These are phyloP conservation scores for Xylaria sp. DNA, from an alignment of 2,329 filamentous ascomycete species.

Conservation along the genomic window DNA sequence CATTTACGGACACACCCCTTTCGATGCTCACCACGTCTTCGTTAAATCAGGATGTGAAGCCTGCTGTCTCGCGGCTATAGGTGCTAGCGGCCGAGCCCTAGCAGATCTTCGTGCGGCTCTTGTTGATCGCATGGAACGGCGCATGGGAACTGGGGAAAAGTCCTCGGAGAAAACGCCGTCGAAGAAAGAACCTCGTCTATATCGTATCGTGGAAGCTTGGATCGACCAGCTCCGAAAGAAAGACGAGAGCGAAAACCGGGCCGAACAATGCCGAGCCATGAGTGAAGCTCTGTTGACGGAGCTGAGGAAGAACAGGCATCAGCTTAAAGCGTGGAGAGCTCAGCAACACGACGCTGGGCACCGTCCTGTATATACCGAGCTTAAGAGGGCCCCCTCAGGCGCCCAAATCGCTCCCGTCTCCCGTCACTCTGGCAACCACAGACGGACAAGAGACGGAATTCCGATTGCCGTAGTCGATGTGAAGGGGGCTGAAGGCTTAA, in stretches of 20 bases:
- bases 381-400: conserved; percentile 33
- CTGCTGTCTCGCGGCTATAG: conserved; percentile 63
- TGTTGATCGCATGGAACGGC: conserved; percentile 52
- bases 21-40: conserved; percentile 46
- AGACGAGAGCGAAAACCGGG: conserved; percentile 27
- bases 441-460: conserved; percentile 45
- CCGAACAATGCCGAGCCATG: conserved; percentile 39
- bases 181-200: conserved; percentile 51
- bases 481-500: conserved; percentile 39
- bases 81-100: conserved; percentile 56
- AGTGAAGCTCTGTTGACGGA: conserved; percentile 40
- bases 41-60: conserved; percentile 60
- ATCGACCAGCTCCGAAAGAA: conserved; percentile 50
- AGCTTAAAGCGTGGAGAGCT: conserved; percentile 39
- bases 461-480: conserved; percentile 43
- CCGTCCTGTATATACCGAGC: conserved; percentile 38
- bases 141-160: not conserved
- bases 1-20: conserved; percentile 49
- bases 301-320: conserved; percentile 38
- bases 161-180: not conserved
- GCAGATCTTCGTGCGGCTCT: conserved; percentile 59
- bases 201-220: conserved; percentile 58
- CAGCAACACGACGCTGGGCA: conserved; percentile 30
- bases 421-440: conserved; percentile 11
- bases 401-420: conserved; percentile 32